phyloP scores from a whole-genome alignment of 768 basidiomycete species.

The Lyophyllum decastes region DNA sequence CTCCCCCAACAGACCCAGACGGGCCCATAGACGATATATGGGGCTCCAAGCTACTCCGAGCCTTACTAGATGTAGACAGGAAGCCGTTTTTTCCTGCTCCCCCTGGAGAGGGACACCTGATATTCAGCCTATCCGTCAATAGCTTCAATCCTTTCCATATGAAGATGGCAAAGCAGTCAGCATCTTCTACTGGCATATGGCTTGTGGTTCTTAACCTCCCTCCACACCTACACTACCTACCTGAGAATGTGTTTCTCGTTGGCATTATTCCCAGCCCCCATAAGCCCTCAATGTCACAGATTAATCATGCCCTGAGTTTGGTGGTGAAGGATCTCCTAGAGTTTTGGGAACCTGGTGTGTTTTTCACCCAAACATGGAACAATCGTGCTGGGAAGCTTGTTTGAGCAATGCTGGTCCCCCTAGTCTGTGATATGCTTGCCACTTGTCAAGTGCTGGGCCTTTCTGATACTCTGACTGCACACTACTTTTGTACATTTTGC shows the following conservation, averaged over 20 bases:
- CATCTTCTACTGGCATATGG: slow-evolving; percentile 22
- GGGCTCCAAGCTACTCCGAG: slow-evolving; percentile 16
- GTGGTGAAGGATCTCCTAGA: slow-evolving; percentile 34
- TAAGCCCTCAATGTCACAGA: slow-evolving; percentile 32
- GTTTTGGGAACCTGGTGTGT: slow-evolving; percentile 30
- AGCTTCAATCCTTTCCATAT: not conserved
- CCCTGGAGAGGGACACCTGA: slow-evolving; percentile 15
- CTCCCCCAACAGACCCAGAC: not conserved
- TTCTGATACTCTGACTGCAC: slow-evolving; percentile 12
- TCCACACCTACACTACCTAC: not conserved
- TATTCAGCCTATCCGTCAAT: not conserved
- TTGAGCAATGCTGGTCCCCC: slow-evolving; percentile 14
- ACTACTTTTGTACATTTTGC: slow-evolving; percentile 31
- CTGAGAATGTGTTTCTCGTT: slow-evolving; percentile 35
- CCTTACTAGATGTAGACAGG: slow-evolving; percentile 18
- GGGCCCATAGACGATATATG: slow-evolving; percentile 20
- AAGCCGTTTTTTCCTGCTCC: slow-evolving; percentile 21
- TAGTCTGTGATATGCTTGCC: too few species aligned
- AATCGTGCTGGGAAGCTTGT: slow-evolving; percentile 15
- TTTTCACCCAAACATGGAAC: slow-evolving; percentile 10
- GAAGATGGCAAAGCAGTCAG: slow-evolving; percentile 9
- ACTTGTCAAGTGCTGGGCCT: slow-evolving; percentile 27
- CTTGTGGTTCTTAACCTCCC: not conserved
- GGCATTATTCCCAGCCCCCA: slow-evolving; percentile 12
- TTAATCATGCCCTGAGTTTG: slow-evolving; percentile 35